phyloP scores from a whole-genome alignment of 495 filamentous ascomycete species.

The Apodospora peruviana region DNA sequence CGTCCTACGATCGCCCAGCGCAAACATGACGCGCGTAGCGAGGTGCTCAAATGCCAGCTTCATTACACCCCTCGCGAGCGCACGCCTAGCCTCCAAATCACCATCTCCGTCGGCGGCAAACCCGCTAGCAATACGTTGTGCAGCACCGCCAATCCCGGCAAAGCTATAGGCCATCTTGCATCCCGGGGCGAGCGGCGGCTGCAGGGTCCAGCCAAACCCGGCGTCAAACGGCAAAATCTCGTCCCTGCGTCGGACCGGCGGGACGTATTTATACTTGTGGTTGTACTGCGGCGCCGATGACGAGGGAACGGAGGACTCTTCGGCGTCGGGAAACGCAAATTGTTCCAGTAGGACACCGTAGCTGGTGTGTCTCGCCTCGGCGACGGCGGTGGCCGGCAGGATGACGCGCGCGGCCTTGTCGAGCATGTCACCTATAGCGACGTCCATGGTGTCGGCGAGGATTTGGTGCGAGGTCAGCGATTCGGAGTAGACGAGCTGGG shows the following conservation, averaged over 20 bases:
- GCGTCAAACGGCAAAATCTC: conserved; percentile 36
- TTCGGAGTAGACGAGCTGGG: conserved; percentile 70
- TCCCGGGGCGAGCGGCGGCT: conserved; percentile 23
- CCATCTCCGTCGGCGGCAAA: conserved; percentile 19
- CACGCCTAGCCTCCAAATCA: conserved; percentile 47
- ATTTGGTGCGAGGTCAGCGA: conserved; percentile 59
- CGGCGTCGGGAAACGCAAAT: conserved; percentile 64
- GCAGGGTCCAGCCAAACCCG: conserved; percentile 24
- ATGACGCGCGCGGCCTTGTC: conserved; percentile 80
- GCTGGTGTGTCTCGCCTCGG: conserved; percentile 48
- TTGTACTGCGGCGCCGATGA: neutral
- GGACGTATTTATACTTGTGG: conserved; percentile 48
- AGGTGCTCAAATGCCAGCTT: conserved; percentile 85
- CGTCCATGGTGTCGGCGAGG: conserved; percentile 63
- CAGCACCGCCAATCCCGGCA: conserved; percentile 28
- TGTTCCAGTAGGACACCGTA: conserved; percentile 72
- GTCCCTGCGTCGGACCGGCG: conserved; percentile 48
- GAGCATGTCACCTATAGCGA: conserved; percentile 77
- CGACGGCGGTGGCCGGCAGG: conserved; percentile 49
- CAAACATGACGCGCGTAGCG: conserved; percentile 62
- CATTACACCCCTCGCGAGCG: conserved; percentile 67
- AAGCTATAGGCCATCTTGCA: conserved; percentile 33
- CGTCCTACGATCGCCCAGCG: conserved; percentile 34
- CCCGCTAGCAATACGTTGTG: conserved; percentile 17
- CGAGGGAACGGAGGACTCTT: too few species aligned